phyloP scores from a whole-genome alignment of 2,329 filamentous ascomycete genomes.

The Ophiostoma triangulosporum region DNA sequence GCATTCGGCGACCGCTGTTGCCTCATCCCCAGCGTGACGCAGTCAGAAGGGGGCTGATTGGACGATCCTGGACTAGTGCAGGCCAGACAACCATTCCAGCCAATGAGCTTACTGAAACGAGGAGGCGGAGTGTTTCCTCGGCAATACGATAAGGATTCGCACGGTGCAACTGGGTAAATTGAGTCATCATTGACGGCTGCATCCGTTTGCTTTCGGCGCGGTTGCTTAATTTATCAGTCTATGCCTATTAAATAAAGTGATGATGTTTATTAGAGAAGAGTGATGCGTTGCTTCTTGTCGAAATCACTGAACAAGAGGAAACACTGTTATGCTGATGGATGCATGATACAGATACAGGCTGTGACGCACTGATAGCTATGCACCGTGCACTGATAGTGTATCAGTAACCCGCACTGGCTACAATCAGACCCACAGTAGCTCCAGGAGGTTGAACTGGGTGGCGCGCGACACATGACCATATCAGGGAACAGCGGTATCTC shows the following conservation, averaged over 20 bases:
- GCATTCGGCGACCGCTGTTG: conserved; percentile 15
- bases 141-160: conserved; percentile 18
- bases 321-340: not conserved
- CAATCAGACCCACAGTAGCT: not conserved
- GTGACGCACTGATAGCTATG: not conserved
- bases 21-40: conserved; percentile 15
- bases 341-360: not conserved
- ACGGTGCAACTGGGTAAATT: conserved; percentile 8
- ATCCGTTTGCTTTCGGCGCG: not conserved
- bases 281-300: not conserved
- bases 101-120: conserved; percentile 13
- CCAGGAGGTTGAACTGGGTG: not conserved
- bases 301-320: not conserved
- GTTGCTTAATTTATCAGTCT: too few relatives aligned
- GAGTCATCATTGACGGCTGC: not conserved
- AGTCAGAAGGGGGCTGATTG: conserved; percentile 12
- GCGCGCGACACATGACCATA: conserved; percentile 6
- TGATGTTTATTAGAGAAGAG: not conserved
- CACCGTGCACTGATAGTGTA: not conserved
- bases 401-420: not conserved
- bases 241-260: too few relatives aligned
- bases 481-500: not conserved
- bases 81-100: conserved; percentile 14
- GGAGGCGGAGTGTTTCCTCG: conserved; percentile 16
- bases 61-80: conserved; percentile 18